Evolutionary conservation across 2,329 filamentous ascomycete species (phyloP), one percentile per base, ranked within the genome.

Genomic region (Fusarium tuaranense): DNA sequence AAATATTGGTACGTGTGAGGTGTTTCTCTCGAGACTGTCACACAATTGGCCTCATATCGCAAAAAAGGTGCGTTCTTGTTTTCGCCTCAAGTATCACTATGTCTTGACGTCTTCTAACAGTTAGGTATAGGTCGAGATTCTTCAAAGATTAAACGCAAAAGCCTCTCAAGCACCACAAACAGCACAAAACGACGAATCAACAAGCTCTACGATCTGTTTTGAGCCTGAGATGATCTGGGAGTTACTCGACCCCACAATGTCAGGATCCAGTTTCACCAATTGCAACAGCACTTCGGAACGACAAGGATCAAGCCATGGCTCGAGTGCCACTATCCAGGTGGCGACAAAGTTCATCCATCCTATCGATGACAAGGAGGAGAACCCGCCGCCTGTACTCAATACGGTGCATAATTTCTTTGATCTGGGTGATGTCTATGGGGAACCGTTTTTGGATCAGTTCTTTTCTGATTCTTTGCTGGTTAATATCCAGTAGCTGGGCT

Each of bases 311-410:
- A 53, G 71, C 16, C 59, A 18, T 25, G 41, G 66, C 1, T 65
- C 67, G 1, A 78, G 71, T n/a, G 66, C 76, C 14, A 78, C 76
- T 1, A 70, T 78, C 16, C 71, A 74, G 0, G 76, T 78, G 0
- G 76, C 76, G 5, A 78, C 76, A 0, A 78, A 76, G 4, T 77
- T 78, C 27, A 65, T 78, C n/a, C 76, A 78, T 14, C 76, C 76
- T 0, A 53, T 78, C 1, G 62, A 62, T 1, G 74, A 65, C 1
- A 32, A 70, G 6, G 65, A 64, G 4, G 62, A 67, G 12, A 61
- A 65, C 7, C 32, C 32, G 3, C 48, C 60, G 13, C 44, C 46
- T 18, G 32, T 14, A 1, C 51, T 58, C 0, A 55, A 36, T 13
- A 25, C n/a, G 0, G 20, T 46, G 4, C 67, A 76, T 16, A 69